Base-by-base conservation (phyloP, 768 basidiomycete genomes). In the Baorangia bicolor region DNA sequence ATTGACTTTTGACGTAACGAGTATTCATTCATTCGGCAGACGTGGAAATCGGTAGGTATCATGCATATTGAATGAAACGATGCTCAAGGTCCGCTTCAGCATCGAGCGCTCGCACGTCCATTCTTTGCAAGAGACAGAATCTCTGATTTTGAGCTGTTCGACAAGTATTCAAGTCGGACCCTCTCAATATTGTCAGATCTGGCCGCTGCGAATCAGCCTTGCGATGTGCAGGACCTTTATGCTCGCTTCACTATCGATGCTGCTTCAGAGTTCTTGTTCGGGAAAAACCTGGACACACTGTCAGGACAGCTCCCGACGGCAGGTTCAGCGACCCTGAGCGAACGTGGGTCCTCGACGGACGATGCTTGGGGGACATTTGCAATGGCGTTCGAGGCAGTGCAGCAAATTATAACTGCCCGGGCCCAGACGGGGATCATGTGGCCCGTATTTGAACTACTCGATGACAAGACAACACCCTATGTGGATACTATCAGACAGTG, bases 41-140 rank as follows among this genome's bases (percentile, higher is more conserved):
- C 72, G 57, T 89, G 87, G 87, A 87, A 84, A 74, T 80, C 78
- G 73, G 87, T 88, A 43, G 37, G 68, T 46, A n/a, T 23, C 21
- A 3, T 38, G 5, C 38, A 14, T 11, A 3, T 47, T 8, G 5
- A 30, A 27, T 20, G 27, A 20, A 16, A 4, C 54, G 20, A 25
- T 48, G n/a, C 55, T 60, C 46, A 67, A 40, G 39, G 12, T 43
- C 27, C 25, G 25, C 49, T 43, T 8, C 61, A 87, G 86, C 87
- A 89, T 57, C 83, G 88, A 31, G 71, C 77, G 3, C 82, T 81
- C 45, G 81, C 87, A 3, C 82, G 88, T 6, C 88, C 88, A 4
- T 90, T 88, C 72, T 89, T 90, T 64, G 81, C 86, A 14, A 78
- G 80, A n/a, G 87, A 90, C 56, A 81, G 88, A 28, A 80, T 85